Conservation (phyloP, 1,284 basidiomycete genomes). For the Pseudozyma tsukubaensis region DNA sequence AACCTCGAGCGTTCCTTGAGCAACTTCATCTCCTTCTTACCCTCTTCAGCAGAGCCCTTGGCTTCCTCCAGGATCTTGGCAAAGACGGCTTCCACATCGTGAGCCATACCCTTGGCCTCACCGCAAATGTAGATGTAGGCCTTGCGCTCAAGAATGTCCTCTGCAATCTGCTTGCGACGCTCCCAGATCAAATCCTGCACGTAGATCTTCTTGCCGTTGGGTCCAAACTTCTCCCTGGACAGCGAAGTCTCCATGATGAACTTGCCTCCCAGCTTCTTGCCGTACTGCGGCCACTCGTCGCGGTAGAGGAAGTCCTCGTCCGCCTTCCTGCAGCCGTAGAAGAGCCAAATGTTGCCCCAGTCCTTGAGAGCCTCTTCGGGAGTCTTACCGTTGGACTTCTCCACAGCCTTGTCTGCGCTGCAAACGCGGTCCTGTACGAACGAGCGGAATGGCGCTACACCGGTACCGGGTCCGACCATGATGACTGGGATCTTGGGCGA, state of each 20-base stretch:
- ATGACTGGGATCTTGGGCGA: constrained; percentile 97
- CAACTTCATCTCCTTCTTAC: constrained; percentile 50
- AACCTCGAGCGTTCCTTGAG: constrained; percentile 56
- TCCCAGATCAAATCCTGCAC: constrained; percentile 80
- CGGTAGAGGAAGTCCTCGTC: constrained; percentile 91
- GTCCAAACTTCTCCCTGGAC: constrained; percentile 80
- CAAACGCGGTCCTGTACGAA: constrained; percentile 98
- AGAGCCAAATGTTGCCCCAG: constrained; percentile 93
- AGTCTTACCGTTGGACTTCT: constrained; percentile 83
- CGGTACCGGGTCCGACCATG: constrained; percentile 98
- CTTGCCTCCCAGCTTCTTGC: constrained; percentile 86
- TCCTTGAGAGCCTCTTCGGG: constrained; percentile 89
- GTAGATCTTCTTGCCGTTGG: constrained; percentile 94
- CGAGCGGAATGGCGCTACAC: constrained; percentile 97
- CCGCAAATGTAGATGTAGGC: constrained; percentile 83
- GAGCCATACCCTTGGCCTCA: constrained; percentile 95
- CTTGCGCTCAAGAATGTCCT: constrained; percentile 90
- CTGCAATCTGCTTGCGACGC: constrained; percentile 75
- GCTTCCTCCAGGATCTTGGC: constrained; percentile 89
- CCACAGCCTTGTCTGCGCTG: constrained; percentile 88
- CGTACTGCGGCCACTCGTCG: constrained; percentile 92
- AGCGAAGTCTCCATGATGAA: constrained; percentile 89
- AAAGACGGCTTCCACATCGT: constrained; percentile 88
- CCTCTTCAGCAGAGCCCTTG: constrained; percentile 82
- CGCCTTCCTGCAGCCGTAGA: constrained; percentile 92